Percentiles rank a stretch among this genome's conserved stretches.
phyloP scores from a whole-genome alignment of 2,329 filamentous ascomycete genomes.

The Talaromyces sp. region DNA sequence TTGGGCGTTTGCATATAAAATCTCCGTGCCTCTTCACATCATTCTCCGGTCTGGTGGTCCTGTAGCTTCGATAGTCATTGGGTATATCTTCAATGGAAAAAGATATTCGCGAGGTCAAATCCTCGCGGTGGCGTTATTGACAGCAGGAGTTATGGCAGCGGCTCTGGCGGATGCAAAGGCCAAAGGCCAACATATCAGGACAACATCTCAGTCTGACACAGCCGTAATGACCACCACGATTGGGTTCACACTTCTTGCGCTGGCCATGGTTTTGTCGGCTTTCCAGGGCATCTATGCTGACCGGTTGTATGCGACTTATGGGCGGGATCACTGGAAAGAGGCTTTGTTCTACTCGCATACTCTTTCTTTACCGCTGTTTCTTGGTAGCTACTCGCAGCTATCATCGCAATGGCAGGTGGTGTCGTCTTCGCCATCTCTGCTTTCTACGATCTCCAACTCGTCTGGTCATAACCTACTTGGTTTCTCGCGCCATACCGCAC shows the following conservation, averaged over 20 bases:
- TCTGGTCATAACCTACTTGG: not conserved
- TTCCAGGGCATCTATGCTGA: conserved; percentile 96
- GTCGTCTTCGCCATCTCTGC: conserved; percentile 36
- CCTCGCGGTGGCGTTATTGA: conserved; percentile 78
- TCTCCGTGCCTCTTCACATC: conserved; percentile 95
- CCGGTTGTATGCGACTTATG: conserved; percentile 81
- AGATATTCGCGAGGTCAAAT: conserved; percentile 79
- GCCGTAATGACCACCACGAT: conserved; percentile 43
- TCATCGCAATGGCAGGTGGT: conserved; percentile 40
- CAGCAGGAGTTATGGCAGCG: conserved; percentile 80
- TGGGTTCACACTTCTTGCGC: conserved; percentile 80
- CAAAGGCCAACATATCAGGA: conserved; percentile 60
- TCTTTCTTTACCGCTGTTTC: conserved; percentile 50
- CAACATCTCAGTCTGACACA: conserved; percentile 41
- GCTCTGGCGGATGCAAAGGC: conserved; percentile 86
- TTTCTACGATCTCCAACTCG: conserved; percentile 22
- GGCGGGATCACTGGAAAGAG: conserved; percentile 83
- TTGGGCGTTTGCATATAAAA: conserved; percentile 94
- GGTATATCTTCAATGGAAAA: conserved; percentile 77
- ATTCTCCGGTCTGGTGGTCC: conserved; percentile 93
- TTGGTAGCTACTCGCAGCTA: conserved; percentile 41
- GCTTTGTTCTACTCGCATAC: conserved; percentile 89
- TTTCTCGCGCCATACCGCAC: conserved; percentile 8
- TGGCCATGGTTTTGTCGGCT: conserved; percentile 87
- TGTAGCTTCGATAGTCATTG: conserved; percentile 92